Conservation (phyloP, 805 yeast genomes). For the Wickerhamiella australiensis region DNA sequence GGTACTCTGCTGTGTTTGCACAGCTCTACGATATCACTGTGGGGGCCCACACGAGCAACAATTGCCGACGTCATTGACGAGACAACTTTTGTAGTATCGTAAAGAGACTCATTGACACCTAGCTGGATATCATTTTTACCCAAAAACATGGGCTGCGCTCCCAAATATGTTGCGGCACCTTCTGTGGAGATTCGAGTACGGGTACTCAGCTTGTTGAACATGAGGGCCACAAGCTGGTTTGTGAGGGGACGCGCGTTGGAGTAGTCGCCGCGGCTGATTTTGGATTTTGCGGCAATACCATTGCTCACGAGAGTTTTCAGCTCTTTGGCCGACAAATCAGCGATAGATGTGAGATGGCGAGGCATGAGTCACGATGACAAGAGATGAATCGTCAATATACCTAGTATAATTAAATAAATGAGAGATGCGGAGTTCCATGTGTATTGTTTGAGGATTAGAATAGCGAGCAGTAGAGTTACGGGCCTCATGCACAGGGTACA, state of each 20-base stretch:
- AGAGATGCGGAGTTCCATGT: too few species aligned
- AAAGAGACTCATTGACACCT: slow-evolving; percentile 85
- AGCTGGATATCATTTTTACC: slow-evolving; percentile 95
- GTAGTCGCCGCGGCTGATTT: slow-evolving; percentile 30
- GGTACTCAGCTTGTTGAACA: slow-evolving; percentile 87
- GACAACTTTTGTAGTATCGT: slow-evolving; percentile 79
- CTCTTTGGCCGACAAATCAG: slow-evolving; percentile 64
- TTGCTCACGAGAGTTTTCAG: slow-evolving; percentile 57
- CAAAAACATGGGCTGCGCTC: slow-evolving; percentile 91
- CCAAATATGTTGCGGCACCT: slow-evolving; percentile 86
- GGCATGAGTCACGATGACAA: slow-evolving; percentile 15
- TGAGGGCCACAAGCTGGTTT: slow-evolving; percentile 72
- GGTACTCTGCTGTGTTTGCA: slow-evolving; percentile 77
- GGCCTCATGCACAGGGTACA: neutral
- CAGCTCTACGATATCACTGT: slow-evolving; percentile 67
- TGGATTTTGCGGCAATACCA: slow-evolving; percentile 54
- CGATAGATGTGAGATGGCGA: slow-evolving; percentile 67
- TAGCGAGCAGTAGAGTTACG: too few species aligned
- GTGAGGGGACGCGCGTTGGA: slow-evolving; percentile 51
- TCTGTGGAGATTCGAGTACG: slow-evolving; percentile 90
- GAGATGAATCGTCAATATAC: too few species aligned
- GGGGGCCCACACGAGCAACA: slow-evolving; percentile 88
- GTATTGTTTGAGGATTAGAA: too few species aligned
- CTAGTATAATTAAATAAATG: too few species aligned
- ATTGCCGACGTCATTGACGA: slow-evolving; percentile 95